Conservation (phyloP, 192 early-diverging fungal species). For the Cetraspora pellucida region DNA sequence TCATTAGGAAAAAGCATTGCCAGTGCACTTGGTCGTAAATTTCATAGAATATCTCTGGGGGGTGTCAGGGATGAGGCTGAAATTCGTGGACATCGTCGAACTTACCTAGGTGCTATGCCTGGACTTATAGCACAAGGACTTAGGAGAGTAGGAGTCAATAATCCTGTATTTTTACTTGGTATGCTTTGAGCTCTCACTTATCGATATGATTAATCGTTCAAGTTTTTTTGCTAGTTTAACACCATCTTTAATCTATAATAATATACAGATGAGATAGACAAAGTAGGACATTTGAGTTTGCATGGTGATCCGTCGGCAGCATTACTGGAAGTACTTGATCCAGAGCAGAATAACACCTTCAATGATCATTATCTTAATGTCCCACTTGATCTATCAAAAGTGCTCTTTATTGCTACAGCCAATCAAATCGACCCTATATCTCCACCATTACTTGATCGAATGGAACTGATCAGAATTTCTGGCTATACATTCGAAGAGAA, state of each 20-base stretch:
- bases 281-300: slow-evolving; percentile 62
- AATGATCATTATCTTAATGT: slow-evolving; percentile 82
- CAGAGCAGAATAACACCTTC: slow-evolving; percentile 84
- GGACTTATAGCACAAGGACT: slow-evolving; percentile 78
- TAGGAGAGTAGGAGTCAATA: slow-evolving; percentile 67
- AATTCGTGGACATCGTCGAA: slow-evolving; percentile 84
- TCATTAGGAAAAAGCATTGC: slow-evolving; percentile 82
- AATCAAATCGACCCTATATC: slow-evolving; percentile 80
- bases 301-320: slow-evolving; percentile 82
- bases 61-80: slow-evolving; percentile 89
- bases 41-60: slow-evolving; percentile 81
- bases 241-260: background rate
- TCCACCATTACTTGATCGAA: slow-evolving; percentile 77
- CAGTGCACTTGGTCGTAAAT: slow-evolving; percentile 71
- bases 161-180: slow-evolving; percentile 80
- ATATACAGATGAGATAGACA: slow-evolving; percentile 78
- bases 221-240: background rate
- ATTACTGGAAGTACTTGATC: slow-evolving; percentile 83
- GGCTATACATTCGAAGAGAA: slow-evolving; percentile 89
- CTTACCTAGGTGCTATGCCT: slow-evolving; percentile 86
- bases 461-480: slow-evolving; percentile 76
- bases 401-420: slow-evolving; percentile 86
- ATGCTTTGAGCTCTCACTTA: background rate
- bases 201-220: background rate
- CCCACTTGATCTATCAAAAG: slow-evolving; percentile 59